Percentiles rank a stretch among this genome's conserved stretches.
Conservation (phyloP, 2,329 filamentous ascomycete species). For the Colletotrichum kahawae region DNA sequence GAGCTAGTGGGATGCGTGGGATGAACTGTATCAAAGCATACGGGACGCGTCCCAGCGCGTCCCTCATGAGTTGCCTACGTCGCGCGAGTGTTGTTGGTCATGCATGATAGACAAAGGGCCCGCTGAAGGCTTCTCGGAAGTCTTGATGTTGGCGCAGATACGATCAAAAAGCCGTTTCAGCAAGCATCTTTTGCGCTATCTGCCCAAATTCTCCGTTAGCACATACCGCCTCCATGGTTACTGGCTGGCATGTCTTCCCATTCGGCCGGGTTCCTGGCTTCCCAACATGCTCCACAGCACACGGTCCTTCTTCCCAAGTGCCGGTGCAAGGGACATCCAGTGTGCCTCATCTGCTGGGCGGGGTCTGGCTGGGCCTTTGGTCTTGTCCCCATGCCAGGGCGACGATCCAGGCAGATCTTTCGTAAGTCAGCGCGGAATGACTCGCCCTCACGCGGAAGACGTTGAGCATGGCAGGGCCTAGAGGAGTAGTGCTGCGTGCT, state of each 20-base stretch:
- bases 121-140: background rate
- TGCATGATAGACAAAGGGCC: background rate
- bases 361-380: background rate
- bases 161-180: background rate
- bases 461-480: background rate
- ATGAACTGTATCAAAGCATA: background rate
- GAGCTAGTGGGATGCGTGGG: background rate
- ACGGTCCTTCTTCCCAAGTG: background rate
- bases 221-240: background rate
- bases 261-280: background rate
- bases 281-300: background rate
- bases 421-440: background rate
- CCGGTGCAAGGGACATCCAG: background rate
- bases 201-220: background rate
- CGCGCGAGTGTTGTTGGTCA: background rate
- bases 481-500: background rate
- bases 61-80: background rate
- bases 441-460: background rate
- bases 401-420: background rate
- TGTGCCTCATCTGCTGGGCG: background rate
- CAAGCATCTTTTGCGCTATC: background rate
- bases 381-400: background rate
- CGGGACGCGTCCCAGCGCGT: background rate
- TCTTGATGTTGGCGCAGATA: background rate
- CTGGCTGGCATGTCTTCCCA: background rate